These are phyloP conservation scores for Colletotrichum kahawae DNA, from an alignment of 2,329 filamentous ascomycete genomes.

Conservation along the genomic window DNA sequence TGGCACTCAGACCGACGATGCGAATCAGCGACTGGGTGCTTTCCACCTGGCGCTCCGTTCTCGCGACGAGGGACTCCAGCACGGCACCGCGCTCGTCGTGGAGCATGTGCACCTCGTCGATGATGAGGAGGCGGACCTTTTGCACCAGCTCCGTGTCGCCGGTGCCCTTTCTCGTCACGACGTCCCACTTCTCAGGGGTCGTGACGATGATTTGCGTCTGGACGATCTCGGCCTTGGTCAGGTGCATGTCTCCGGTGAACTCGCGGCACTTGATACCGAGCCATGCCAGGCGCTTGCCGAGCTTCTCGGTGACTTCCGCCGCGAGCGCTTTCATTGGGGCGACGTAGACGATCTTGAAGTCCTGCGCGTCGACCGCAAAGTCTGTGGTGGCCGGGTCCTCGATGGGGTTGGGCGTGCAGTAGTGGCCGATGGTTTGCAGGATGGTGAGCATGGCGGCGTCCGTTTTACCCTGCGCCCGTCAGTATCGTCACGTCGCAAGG, in stretches of 20 bases:
- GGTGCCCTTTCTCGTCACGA: slow-evolving; percentile 94
- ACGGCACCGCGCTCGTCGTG: slow-evolving; percentile 97
- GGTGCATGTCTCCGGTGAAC: slow-evolving; percentile 97
- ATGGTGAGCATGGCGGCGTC: slow-evolving; percentile 98
- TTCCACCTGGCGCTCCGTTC: slow-evolving; percentile 95
- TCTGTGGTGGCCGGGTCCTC: slow-evolving; percentile 76
- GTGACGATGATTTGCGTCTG: slow-evolving; percentile 98
- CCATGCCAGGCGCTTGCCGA: slow-evolving; percentile 92
- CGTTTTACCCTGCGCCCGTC: slow-evolving; percentile 76
- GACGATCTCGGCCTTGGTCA: slow-evolving; percentile 95
- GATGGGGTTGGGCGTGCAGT: slow-evolving; percentile 79
- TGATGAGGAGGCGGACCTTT: slow-evolving; percentile 94
- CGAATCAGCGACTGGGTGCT: slow-evolving; percentile 97
- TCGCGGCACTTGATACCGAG: slow-evolving; percentile 91
- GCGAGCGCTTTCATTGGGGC: slow-evolving; percentile 99
- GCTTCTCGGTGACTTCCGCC: slow-evolving; percentile 93
- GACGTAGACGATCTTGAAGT: slow-evolving; percentile 98
- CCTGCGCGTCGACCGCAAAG: slow-evolving; percentile 81
- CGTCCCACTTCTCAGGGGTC: slow-evolving; percentile 99
- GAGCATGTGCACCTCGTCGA: slow-evolving; percentile 99
- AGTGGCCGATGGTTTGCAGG: slow-evolving; percentile 86
- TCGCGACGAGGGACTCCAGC: slow-evolving; percentile 91
- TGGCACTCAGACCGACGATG: slow-evolving; percentile 93
- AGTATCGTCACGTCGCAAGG: neutral
- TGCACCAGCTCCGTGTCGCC: slow-evolving; percentile 97